Conservation (phyloP, 176 grass and related monocot genomes). For the Luzula sylvatica region DNA sequence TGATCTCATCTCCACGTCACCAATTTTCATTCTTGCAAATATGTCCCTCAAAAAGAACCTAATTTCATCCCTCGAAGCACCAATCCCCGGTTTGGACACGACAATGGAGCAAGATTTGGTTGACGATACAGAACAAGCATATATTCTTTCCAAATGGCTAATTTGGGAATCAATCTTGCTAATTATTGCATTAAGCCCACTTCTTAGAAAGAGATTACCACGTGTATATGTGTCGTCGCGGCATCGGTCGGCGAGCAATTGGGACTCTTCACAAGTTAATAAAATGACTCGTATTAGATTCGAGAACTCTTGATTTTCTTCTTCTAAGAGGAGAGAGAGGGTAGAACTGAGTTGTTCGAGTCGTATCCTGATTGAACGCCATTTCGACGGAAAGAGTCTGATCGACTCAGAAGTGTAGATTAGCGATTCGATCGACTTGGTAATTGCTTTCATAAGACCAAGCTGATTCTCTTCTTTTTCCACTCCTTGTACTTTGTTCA, state of each 20-base stretch:
- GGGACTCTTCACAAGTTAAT: slow-evolving; percentile 18
- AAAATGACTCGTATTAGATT: slow-evolving; percentile 24
- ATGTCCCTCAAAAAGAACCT: slow-evolving; percentile 83
- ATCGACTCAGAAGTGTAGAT: slow-evolving; percentile 40
- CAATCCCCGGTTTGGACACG: slow-evolving; percentile 37
- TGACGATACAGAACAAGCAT: slow-evolving; percentile 31
- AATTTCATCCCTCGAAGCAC: slow-evolving; percentile 57
- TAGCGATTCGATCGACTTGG: slow-evolving; percentile 21
- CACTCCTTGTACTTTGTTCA: slow-evolving; percentile 13
- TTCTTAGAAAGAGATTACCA: slow-evolving; percentile 77
- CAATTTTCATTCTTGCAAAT: slow-evolving; percentile 45
- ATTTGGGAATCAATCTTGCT: slow-evolving; percentile 36
- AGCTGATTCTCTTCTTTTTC: slow-evolving; percentile 26
- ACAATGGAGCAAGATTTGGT: slow-evolving; percentile 41
- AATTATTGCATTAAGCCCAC: slow-evolving; percentile 57
- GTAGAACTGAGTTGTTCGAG: slow-evolving; percentile 55
- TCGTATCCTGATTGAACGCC: slow-evolving; percentile 48
- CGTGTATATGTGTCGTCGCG: slow-evolving; percentile 43
- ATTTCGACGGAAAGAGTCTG: slow-evolving; percentile 63
- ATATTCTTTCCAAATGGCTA: slow-evolving; percentile 40
- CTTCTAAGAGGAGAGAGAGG: slow-evolving; percentile 13
- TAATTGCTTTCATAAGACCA: slow-evolving; percentile 9
- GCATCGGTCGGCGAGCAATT: slow-evolving; percentile 41
- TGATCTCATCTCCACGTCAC: slow-evolving; percentile 42
- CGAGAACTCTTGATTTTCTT: slow-evolving; percentile 15